Base-by-base conservation (phyloP, 148 eudicot genomes). In the Nyssa sinensis region DNA sequence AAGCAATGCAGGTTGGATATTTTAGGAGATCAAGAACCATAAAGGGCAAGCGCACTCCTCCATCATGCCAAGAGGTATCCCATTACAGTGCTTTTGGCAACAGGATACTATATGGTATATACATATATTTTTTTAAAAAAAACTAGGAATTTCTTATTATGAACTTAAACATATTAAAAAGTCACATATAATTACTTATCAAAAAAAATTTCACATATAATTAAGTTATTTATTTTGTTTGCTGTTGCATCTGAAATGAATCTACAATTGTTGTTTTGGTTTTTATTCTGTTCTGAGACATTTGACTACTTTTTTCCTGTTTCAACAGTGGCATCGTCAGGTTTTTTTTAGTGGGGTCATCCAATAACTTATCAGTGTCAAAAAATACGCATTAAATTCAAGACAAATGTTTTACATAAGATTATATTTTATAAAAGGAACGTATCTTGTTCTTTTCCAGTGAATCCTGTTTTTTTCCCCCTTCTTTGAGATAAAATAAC, bases 31-130 rank as follows among this genome's bases (percentile, higher is more conserved):
- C 85, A 59, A 85, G 97, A 76, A 87, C 89, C 55, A 86, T 90
- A 64, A 94, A 94, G 79, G 93, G 92, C 76, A 89, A 86, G 83
- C 85, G 86, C 68, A 84, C 88, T 47, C 96, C 97, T 75, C 96
- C 94, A 41, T 74, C 93, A 77, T 92, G 98, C 86, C 85, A 89
- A 87, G 97, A 89, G 97, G 98, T 94, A 78, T n/a, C 28, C 33
- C 11, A 24, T 10, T 75, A 53, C 23, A 11, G 4, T 67, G 21
- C 28, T 72, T 58, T 70, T 69, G 57, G 62, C n/a, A n/a, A n/a
- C n/a, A n/a, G n/a, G n/a, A n/a, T n/a, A n/a, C n/a, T n/a, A n/a
- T n/a, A n/a, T n/a, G n/a, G n/a, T n/a, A n/a, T n/a, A n/a, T n/a
- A n/a, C n/a, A 29, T 34, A 51, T 71, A 25, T 9, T 4, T 70